Percentiles rank a stretch among this genome's conserved stretches.
Conservation (phyloP, 768 basidiomycete genomes). For the Cubamyces sp. region DNA sequence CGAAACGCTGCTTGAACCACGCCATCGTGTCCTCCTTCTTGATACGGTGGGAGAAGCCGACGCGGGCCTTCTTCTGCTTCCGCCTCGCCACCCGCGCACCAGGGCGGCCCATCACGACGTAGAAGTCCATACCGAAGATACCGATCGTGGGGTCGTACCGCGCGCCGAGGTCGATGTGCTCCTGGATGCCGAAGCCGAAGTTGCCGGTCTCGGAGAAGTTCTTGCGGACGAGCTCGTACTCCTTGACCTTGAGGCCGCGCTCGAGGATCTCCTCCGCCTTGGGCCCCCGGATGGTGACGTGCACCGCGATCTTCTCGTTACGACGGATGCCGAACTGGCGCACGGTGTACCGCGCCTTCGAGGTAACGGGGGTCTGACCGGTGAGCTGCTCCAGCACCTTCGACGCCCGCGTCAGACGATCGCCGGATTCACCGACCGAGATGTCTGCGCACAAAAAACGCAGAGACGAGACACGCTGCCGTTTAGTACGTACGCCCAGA, state of each 20-base stretch:
- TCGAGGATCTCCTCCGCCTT: slow-evolving; percentile 99
- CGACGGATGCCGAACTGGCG: slow-evolving; percentile 98
- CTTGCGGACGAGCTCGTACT: slow-evolving; percentile 95
- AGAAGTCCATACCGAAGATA: slow-evolving; percentile 99
- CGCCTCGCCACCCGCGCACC: slow-evolving; percentile 89
- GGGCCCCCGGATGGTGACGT: slow-evolving; percentile 98
- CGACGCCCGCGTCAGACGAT: slow-evolving; percentile 97
- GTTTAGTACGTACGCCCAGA: slow-evolving; percentile 18
- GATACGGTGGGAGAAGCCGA: slow-evolving; percentile 89
- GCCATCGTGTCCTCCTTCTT: slow-evolving; percentile 96
- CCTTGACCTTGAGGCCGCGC: slow-evolving; percentile 99
- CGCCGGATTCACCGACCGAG: slow-evolving; percentile 99
- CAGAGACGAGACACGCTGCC: not conserved
- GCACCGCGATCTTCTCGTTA: slow-evolving; percentile 99
- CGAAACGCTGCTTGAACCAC: slow-evolving; percentile 99
- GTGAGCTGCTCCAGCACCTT: slow-evolving; percentile 99
- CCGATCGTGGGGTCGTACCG: slow-evolving; percentile 98
- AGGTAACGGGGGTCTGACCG: slow-evolving; percentile 98
- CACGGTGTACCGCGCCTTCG: slow-evolving; percentile 99
- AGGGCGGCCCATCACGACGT: slow-evolving; percentile 95
- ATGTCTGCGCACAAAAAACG: slow-evolving; percentile 67
- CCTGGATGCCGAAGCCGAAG: slow-evolving; percentile 99
- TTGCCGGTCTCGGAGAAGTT: slow-evolving; percentile 99
- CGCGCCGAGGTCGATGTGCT: slow-evolving; percentile 99
- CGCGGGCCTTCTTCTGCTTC: slow-evolving; percentile 83